Percentiles rank a stretch among this genome's conserved stretches.
phyloP scores from a whole-genome alignment of 1,139 yeast genomes.

The Trichomonascaceae sp. region DNA sequence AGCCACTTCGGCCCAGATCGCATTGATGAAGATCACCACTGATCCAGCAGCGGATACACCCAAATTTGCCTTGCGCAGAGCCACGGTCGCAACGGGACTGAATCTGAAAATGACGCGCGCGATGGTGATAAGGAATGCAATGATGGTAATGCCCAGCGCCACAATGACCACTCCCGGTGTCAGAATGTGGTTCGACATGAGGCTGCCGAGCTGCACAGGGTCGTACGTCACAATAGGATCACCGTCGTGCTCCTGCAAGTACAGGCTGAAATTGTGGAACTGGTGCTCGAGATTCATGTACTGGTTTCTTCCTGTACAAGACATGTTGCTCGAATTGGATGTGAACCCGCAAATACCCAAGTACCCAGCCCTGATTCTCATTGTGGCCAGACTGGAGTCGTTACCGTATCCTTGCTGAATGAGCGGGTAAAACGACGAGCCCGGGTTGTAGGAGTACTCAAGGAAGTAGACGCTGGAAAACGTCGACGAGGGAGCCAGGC shows the following conservation, averaged over 20 bases:
- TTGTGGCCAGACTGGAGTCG: neutral
- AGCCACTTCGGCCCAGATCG: slow-evolving; percentile 58
- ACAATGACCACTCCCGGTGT: slow-evolving; percentile 45
- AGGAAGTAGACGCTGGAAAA: neutral
- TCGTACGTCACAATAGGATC: slow-evolving; percentile 17
- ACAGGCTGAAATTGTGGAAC: too few species aligned
- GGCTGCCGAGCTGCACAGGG: slow-evolving; percentile 30
- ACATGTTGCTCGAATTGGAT: too few species aligned
- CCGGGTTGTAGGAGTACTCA: neutral
- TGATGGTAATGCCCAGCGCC: slow-evolving; percentile 32
- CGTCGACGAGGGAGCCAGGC: neutral
- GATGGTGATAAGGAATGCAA: slow-evolving; percentile 24
- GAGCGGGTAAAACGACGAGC: neutral
- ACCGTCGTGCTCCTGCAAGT: too few species aligned
- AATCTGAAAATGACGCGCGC: neutral
- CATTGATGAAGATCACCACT: slow-evolving; percentile 34
- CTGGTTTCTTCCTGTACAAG: too few species aligned
- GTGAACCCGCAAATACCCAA: too few species aligned
- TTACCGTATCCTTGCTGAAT: neutral
- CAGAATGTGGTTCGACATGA: slow-evolving; percentile 33
- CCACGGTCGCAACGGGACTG: neutral
- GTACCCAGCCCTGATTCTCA: neutral
- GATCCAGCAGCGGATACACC: too few species aligned
- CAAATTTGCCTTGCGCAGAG: neutral
- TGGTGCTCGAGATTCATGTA: too few species aligned